These are phyloP conservation scores for Acanthamoeba triangularis DNA, from an alignment of 208 protist genomes.

Conservation along the genomic window DNA sequence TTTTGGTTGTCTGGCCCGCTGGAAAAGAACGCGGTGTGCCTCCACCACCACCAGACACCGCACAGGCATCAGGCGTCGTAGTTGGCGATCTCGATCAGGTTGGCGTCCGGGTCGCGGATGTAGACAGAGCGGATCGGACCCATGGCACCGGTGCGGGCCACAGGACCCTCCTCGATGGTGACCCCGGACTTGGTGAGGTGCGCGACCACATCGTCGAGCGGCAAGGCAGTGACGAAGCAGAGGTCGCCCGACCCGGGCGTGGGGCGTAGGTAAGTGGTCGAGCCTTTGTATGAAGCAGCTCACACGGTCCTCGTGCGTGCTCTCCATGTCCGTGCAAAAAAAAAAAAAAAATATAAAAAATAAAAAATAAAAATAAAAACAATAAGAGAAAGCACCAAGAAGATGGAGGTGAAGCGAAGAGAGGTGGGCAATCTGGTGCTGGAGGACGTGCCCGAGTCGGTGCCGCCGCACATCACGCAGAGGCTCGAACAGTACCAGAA, in stretches of 20 bases:
- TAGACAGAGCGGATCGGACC: slow-evolving; percentile 52
- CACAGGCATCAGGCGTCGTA: too few species aligned
- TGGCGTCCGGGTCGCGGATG: slow-evolving; percentile 65
- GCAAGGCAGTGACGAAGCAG: slow-evolving; percentile 36
- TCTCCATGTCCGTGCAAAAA: too few species aligned
- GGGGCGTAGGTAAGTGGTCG: not conserved
- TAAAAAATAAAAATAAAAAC: too few species aligned
- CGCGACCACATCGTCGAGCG: not conserved
- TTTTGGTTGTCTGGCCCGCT: too few species aligned
- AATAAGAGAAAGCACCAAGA: too few species aligned
- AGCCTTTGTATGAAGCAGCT: too few species aligned
- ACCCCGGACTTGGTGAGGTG: not conserved
- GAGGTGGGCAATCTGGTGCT: slow-evolving; percentile 43
- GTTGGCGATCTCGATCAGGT: slow-evolving; percentile 75
- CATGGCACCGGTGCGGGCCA: slow-evolving; percentile 58
- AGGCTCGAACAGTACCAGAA: slow-evolving; percentile 55
- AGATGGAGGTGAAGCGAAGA: slow-evolving; percentile 15
- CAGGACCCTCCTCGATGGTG: slow-evolving; percentile 61
- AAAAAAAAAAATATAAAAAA: too few species aligned
- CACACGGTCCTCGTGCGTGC: too few species aligned
- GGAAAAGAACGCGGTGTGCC: too few species aligned
- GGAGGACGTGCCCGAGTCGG: slow-evolving; percentile 19
- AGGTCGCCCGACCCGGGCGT: slow-evolving; percentile 65
- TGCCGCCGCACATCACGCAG: not conserved
- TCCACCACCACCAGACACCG: too few species aligned